phyloP scores from a whole-genome alignment of 495 filamentous ascomycete genomes.

The Podospora anserina region DNA sequence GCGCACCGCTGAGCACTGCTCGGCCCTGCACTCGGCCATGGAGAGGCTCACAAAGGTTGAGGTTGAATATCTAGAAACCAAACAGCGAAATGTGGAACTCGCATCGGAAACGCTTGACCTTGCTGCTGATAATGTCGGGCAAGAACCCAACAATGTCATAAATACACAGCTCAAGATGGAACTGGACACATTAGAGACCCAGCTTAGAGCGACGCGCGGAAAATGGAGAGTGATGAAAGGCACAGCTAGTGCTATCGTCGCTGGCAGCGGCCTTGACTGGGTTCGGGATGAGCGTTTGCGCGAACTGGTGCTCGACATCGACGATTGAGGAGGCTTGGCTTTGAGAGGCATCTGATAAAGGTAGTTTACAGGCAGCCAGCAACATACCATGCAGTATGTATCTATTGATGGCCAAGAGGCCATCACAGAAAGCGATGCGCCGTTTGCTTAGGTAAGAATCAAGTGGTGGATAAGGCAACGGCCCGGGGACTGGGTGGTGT shows the following conservation, averaged over 20 bases:
- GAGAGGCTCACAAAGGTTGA: slow-evolving; percentile 53
- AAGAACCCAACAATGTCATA: slow-evolving; percentile 48
- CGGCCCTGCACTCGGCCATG: slow-evolving; percentile 46
- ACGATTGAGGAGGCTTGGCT: slow-evolving; percentile 39
- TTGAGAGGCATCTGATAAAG: neutral
- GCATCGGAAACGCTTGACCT: slow-evolving; percentile 59
- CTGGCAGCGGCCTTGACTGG: slow-evolving; percentile 85
- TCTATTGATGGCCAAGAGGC: neutral
- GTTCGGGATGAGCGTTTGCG: slow-evolving; percentile 63
- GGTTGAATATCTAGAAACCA: slow-evolving; percentile 51
- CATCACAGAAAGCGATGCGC: neutral
- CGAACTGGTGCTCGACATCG: slow-evolving; percentile 67
- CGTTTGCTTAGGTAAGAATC: neutral
- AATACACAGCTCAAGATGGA: slow-evolving; percentile 51
- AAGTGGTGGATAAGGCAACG: neutral
- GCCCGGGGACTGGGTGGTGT: too few species aligned
- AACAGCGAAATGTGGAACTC: slow-evolving; percentile 59
- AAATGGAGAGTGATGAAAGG: slow-evolving; percentile 73
- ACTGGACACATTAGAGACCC: slow-evolving; percentile 52
- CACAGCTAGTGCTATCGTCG: slow-evolving; percentile 68
- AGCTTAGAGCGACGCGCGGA: slow-evolving; percentile 55
- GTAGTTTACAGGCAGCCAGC: neutral
- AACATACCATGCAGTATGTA: neutral
- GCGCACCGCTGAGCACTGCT: slow-evolving; percentile 54
- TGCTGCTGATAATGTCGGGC: slow-evolving; percentile 51